Percentiles rank a stretch among this genome's conserved stretches.
Conservation (phyloP, 176 grass and related monocot species). For the Secale cereale region DNA sequence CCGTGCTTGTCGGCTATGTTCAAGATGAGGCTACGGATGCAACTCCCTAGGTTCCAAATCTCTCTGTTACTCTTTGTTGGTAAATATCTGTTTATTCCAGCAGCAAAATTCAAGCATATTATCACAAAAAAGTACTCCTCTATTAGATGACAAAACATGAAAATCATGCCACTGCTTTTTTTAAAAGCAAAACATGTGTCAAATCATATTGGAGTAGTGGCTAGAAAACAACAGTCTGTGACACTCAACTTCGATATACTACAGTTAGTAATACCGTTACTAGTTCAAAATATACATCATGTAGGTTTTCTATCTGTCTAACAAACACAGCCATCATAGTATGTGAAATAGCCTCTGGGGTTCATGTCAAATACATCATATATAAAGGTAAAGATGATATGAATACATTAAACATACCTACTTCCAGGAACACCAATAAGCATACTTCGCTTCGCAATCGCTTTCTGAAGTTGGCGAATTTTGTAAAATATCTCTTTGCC, state of each 20-base stretch:
- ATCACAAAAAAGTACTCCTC: not conserved
- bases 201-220: not conserved
- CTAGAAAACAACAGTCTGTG: not conserved
- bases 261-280: not conserved
- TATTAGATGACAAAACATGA: not conserved
- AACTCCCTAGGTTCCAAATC: constrained; percentile 41
- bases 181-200: not conserved
- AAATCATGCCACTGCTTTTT: not conserved
- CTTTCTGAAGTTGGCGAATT: constrained; percentile 56
- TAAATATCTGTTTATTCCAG: constrained; percentile 37
- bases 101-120: not conserved
- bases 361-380: not conserved
- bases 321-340: not conserved
- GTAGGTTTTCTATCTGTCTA: not conserved
- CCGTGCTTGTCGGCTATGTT: constrained; percentile 44
- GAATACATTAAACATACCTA: constrained; percentile 33
- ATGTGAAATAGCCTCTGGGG: not conserved
- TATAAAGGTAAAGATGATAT: not conserved
- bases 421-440: constrained; percentile 51
- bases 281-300: not conserved
- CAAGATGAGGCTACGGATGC: constrained; percentile 45
- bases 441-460: constrained; percentile 52
- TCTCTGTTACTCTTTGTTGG: constrained; percentile 69
- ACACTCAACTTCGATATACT: not conserved
- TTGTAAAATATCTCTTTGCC: constrained; percentile 70